phyloP scores from a whole-genome alignment of 768 basidiomycete species.

The button mushroom (Agaricus bisporus) region DNA sequence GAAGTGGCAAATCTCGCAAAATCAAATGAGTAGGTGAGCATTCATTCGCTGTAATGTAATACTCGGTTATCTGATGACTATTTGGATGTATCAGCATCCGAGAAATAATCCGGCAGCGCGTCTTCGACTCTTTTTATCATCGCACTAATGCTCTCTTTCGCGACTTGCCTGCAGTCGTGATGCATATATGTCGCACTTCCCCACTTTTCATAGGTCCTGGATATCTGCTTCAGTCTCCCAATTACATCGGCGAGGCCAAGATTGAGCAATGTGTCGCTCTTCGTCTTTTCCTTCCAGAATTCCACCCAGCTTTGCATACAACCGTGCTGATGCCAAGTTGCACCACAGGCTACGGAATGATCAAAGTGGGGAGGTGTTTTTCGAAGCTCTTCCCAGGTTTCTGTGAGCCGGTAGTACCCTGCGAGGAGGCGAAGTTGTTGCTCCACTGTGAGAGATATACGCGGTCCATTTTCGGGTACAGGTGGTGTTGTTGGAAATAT shows the following conservation, averaged over 20 bases:
- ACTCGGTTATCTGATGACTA: background rate
- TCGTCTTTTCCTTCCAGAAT: conserved; percentile 75
- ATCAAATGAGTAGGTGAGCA: background rate
- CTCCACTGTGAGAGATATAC: conserved; percentile 37
- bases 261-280: conserved; percentile 50
- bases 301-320: conserved; percentile 72
- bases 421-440: conserved; percentile 64
- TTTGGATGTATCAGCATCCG: conserved; percentile 19
- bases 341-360: conserved; percentile 55
- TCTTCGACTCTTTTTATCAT: conserved; percentile 53
- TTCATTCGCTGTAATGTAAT: background rate
- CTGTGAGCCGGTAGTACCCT: conserved; percentile 64
- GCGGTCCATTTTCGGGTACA: conserved; percentile 15
- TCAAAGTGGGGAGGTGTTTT: conserved; percentile 53
- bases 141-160: conserved; percentile 50
- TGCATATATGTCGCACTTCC: conserved; percentile 76
- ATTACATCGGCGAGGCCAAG: conserved; percentile 62
- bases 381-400: conserved; percentile 61
- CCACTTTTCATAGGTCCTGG: conserved; percentile 67
- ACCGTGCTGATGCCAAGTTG: conserved; percentile 68
- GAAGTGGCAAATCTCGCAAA: conserved; percentile 5
- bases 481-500: background rate
- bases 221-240: conserved; percentile 54
- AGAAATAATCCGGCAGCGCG: conserved; percentile 58
- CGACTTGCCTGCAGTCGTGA: conserved; percentile 59